Percentiles rank a stretch among this genome's conserved stretches.
These are phyloP conservation scores for Suhomyces ambrosiae DNA, from an alignment of 1,139 yeast species.

Conservation along the genomic window DNA sequence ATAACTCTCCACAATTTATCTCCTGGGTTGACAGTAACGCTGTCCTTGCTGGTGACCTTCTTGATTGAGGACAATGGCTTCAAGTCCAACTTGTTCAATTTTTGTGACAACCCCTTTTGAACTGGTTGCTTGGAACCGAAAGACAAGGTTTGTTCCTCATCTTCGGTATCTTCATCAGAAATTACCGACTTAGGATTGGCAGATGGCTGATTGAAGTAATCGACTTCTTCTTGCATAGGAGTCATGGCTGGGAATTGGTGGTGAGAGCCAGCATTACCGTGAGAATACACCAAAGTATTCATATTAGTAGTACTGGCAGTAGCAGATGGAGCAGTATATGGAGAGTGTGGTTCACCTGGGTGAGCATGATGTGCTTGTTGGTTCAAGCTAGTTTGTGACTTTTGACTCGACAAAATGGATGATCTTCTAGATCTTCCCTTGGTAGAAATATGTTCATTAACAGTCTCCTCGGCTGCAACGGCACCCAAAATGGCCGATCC, in stretches of 20 bases:
- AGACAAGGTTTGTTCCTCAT: slow-evolving; percentile 51
- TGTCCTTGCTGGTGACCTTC: slow-evolving; percentile 22
- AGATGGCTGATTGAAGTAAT: slow-evolving; percentile 46
- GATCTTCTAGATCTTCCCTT: slow-evolving; percentile 45
- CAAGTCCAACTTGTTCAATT: slow-evolving; percentile 37
- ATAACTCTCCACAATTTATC: slow-evolving; percentile 81
- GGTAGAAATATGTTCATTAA: slow-evolving; percentile 37
- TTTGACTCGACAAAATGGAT: slow-evolving; percentile 35
- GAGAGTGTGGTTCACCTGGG: slow-evolving; percentile 49
- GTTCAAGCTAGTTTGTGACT: slow-evolving; percentile 35
- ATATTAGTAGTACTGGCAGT: slow-evolving; percentile 61
- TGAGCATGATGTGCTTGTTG: slow-evolving; percentile 3
- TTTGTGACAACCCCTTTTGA: slow-evolving; percentile 50
- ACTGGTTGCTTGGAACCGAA: slow-evolving; percentile 60
- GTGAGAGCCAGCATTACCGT: slow-evolving; percentile 38
- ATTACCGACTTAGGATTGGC: slow-evolving; percentile 3
- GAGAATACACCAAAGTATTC: slow-evolving; percentile 53
- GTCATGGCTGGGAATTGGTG: slow-evolving; percentile 61
- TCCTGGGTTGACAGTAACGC: slow-evolving; percentile 35
- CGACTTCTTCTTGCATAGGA: slow-evolving; percentile 51
- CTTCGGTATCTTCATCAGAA: slow-evolving; percentile 35
- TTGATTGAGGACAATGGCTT: slow-evolving; percentile 37
- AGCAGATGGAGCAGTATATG: slow-evolving; percentile 76
- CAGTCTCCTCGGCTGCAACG: slow-evolving; percentile 73
- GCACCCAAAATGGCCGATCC: slow-evolving; percentile 96